Base-by-base conservation (phyloP, 2,329 filamentous ascomycete species). In the Xylariaceae sp. region DNA sequence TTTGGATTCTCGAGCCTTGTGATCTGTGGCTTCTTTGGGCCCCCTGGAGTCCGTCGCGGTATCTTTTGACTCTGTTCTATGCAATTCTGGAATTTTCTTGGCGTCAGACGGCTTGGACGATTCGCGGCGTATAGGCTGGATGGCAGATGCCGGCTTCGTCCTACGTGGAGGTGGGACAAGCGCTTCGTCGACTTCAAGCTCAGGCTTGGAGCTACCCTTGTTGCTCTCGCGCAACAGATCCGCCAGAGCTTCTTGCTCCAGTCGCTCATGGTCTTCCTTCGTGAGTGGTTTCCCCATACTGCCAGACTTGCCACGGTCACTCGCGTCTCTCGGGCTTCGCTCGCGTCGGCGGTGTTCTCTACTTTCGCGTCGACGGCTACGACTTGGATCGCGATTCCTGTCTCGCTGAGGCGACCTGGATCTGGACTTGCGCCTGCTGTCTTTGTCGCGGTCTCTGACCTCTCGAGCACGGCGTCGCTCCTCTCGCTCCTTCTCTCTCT, bases 141-240 rank as follows among this genome's bases (percentile, higher is more conserved):
- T 78, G 19, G 74, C 74, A 14, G 74, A 78, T 4, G 68, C 68
- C 1, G 72, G 72, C 59, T 52, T 67, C 30, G 49, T 50, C 43
- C 59, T 69, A 63, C 53, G 64, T 2, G 72, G 74, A 1, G 74
- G 74, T 3, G 74, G 74, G 2, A 65, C 68, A 17, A 78, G 57
- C 11, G 68, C 65, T 31, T 69, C 62, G 38, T 77, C 74, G 24
- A 77, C 59, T 43, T 78, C 74, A 29, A 75, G 49, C 45, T 77
- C 74, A 6, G 65, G 68, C 38, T 69, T 67, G 3, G 61, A 57
- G 3, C 61, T 53, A 17, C 63, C 59, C 27, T 66, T 65, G 33
- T 67, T 73, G 53, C 72, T 77, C 46, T 77, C 74, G n/a, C 74
- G 64, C 10, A 78, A 53, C 11, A 78, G 61, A 39, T 78, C 70